These are phyloP conservation scores for Schoenoplectus tabernaemontani DNA, from an alignment of 202 grass and related monocot species.

Conservation along the genomic window DNA sequence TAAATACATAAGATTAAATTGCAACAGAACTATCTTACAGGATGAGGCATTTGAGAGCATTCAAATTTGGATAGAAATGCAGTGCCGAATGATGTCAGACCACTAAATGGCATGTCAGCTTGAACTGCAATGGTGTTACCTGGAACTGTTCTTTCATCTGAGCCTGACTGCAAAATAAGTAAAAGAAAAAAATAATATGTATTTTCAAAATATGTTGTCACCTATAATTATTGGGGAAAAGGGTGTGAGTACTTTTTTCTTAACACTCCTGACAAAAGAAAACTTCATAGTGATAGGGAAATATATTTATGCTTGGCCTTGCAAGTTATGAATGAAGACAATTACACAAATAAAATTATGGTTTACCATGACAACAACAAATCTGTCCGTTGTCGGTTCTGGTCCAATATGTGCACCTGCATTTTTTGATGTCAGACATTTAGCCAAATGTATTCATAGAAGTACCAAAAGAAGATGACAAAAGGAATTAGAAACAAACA, in stretches of 20 bases:
- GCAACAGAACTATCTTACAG: slow-evolving; percentile 42
- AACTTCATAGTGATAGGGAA: background rate
- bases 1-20: background rate
- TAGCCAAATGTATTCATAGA: slow-evolving; percentile 6
- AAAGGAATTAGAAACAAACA: background rate
- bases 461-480: background rate
- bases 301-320: background rate
- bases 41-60: slow-evolving; percentile 97
- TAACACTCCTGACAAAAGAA: background rate
- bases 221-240: background rate
- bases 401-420: slow-evolving; percentile 97
- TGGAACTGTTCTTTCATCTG: slow-evolving; percentile 89
- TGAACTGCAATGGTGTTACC: slow-evolving; percentile 94
- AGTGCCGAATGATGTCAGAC: slow-evolving; percentile 86
- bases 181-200: background rate
- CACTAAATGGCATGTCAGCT: slow-evolving; percentile 92
- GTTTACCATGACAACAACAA: slow-evolving; percentile 97
- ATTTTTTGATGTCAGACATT: slow-evolving; percentile 25
- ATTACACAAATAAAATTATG: slow-evolving; percentile 17
- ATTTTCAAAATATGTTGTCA: slow-evolving; percentile 1
- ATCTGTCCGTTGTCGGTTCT: slow-evolving; percentile 95
- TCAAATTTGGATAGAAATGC: slow-evolving; percentile 95
- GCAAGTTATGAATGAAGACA: background rate
- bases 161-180: slow-evolving; percentile 52
- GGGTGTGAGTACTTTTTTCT: background rate